phyloP scores from a whole-genome alignment of 306 rosid genomes.

The Inga laurina region DNA sequence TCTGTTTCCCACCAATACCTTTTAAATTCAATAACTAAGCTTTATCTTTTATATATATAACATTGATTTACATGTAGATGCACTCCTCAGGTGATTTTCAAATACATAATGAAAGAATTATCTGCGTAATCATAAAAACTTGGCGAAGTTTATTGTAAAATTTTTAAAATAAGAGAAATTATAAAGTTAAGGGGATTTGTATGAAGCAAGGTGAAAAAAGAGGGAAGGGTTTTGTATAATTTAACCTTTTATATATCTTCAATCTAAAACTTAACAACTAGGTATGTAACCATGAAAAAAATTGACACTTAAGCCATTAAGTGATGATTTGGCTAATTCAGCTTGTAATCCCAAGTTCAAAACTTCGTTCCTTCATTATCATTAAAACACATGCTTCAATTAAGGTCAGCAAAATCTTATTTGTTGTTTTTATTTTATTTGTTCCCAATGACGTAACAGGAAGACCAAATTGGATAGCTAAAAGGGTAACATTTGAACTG shows the following conservation, averaged over 20 bases:
- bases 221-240: too few relatives aligned
- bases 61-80: too few relatives aligned
- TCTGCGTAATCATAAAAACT: too few relatives aligned
- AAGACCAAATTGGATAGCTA: not conserved
- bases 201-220: too few relatives aligned
- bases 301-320: not conserved
- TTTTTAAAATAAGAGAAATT: too few relatives aligned
- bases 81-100: too few relatives aligned
- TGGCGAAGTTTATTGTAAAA: too few relatives aligned
- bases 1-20: too few relatives aligned
- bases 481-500: not conserved
- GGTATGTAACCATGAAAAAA: not conserved
- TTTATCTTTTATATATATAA: too few relatives aligned
- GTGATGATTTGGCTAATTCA: not conserved
- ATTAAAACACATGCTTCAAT: not conserved
- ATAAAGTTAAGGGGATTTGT: too few relatives aligned
- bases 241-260: not conserved
- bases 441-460: not conserved
- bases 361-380: not conserved
- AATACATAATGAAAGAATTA: too few relatives aligned
- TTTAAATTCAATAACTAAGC: too few relatives aligned
- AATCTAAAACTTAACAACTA: not conserved
- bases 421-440: not conserved
- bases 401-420: not conserved
- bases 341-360: not conserved